These are phyloP conservation scores for Thelonectria rubi DNA, from an alignment of 2,329 filamentous ascomycete species.

Conservation along the genomic window DNA sequence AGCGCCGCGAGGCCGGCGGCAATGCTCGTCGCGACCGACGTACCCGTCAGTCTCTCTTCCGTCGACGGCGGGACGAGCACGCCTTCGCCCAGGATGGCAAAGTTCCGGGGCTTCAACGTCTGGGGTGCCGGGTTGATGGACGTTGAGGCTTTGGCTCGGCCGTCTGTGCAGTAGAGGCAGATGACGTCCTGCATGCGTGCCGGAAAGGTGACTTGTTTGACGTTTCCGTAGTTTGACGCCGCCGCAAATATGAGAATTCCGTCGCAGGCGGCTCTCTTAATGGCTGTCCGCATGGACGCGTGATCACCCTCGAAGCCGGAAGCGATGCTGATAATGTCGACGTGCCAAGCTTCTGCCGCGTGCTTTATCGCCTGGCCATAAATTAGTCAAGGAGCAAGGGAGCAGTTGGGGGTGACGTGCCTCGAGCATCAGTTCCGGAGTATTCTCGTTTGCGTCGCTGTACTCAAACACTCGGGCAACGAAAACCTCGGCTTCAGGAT, in stretches of 20 bases:
- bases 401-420: neutral
- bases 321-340: slow-evolving; percentile 22
- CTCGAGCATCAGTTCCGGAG: slow-evolving; percentile 11
- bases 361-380: slow-evolving; percentile 11
- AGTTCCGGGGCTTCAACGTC: slow-evolving; percentile 9
- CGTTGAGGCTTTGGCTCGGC: slow-evolving; percentile 7
- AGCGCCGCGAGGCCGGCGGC: slow-evolving; percentile 17
- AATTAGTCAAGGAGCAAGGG: neutral
- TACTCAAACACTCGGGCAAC: too few relatives aligned
- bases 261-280: slow-evolving; percentile 13
- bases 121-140: slow-evolving; percentile 22
- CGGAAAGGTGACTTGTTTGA: slow-evolving; percentile 20
- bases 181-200: slow-evolving; percentile 22
- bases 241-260: slow-evolving; percentile 16
- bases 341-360: slow-evolving; percentile 16
- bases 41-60: slow-evolving; percentile 6
- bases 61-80: slow-evolving; percentile 7
- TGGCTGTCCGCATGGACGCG: slow-evolving; percentile 1
- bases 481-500: too few relatives aligned
- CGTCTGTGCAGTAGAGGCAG: slow-evolving; percentile 21
- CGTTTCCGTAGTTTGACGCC: slow-evolving; percentile 25
- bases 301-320: slow-evolving; percentile 22
- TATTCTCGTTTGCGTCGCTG: too few relatives aligned
- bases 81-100: slow-evolving; percentile 24
- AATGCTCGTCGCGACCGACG: slow-evolving; percentile 16